phyloP scores from a whole-genome alignment of 176 grass and related monocot species.

The Musa beccarii region DNA sequence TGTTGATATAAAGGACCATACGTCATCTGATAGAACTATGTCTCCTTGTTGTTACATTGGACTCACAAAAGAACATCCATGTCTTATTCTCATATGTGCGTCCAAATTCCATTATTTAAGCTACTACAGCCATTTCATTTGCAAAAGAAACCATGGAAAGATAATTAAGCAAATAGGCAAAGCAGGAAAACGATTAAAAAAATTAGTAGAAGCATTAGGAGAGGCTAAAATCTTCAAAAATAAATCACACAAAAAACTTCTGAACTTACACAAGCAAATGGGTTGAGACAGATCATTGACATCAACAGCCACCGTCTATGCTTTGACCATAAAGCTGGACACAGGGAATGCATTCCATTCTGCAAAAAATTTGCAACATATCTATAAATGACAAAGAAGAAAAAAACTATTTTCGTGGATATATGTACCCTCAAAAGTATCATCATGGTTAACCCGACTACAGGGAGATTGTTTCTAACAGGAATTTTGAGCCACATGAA shows the following conservation, averaged over 20 bases:
- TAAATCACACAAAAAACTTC: neutral
- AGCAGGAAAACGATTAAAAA: neutral
- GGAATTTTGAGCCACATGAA: neutral
- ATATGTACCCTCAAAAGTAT: neutral
- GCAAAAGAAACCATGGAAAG: neutral
- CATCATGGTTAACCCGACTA: neutral
- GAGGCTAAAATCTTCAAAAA: neutral
- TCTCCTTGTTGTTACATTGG: neutral
- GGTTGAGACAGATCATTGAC: slow-evolving; percentile 66
- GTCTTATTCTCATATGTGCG: neutral
- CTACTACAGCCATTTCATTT: neutral
- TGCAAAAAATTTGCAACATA: slow-evolving; percentile 11
- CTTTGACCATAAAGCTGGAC: slow-evolving; percentile 54
- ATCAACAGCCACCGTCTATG: slow-evolving; percentile 59
- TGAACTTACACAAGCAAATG: slow-evolving; percentile 42
- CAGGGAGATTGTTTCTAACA: neutral
- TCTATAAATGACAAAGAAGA: neutral
- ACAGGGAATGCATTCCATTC: slow-evolving; percentile 61
- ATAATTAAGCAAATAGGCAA: neutral
- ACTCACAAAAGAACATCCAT: neutral
- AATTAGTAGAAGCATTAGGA: neutral
- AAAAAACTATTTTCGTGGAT: neutral
- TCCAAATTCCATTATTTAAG: neutral
- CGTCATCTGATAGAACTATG: too few relatives aligned
- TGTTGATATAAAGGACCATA: too few relatives aligned